phyloP scores from a whole-genome alignment of 2,329 filamentous ascomycete genomes.

The Talaromyces funiculosus region DNA sequence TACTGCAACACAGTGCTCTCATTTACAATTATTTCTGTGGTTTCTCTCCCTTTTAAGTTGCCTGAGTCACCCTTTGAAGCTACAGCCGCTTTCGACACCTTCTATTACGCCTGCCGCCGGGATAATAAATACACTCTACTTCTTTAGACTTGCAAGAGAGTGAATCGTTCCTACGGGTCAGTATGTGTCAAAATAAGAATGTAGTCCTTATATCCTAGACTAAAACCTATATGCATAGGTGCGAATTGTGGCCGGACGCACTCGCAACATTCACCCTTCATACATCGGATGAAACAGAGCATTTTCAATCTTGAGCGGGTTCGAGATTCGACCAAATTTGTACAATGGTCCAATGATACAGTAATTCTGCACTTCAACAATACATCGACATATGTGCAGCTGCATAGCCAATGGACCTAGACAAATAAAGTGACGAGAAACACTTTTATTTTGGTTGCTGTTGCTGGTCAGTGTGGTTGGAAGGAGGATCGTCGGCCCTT shows the following conservation, averaged over 20 bases:
- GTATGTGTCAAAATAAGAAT: background rate
- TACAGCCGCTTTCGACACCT: background rate
- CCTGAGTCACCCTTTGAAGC: background rate
- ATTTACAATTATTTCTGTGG: background rate
- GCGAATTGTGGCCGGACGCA: background rate
- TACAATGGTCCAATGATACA: conserved; percentile 1
- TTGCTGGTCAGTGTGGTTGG: conserved; percentile 21
- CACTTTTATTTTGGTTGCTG: conserved; percentile 20
- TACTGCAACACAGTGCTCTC: background rate
- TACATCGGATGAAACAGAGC: background rate
- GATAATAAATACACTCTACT: background rate
- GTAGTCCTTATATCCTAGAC: background rate
- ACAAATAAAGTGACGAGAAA: conserved; percentile 18
- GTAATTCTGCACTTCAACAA: background rate
- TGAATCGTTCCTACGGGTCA: conserved; percentile 9
- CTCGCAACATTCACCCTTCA: conserved; percentile 8
- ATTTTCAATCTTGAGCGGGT: conserved; percentile 9
- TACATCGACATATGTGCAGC: background rate
- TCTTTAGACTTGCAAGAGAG: background rate
- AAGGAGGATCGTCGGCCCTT: conserved; percentile 20
- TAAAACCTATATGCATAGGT: background rate
- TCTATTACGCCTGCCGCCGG: background rate
- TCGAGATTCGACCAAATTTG: background rate
- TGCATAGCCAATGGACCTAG: conserved; percentile 18
- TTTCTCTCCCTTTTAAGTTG: background rate